These are phyloP conservation scores for Scalesia atractyloides DNA, from an alignment of 129 eudicot species.

Conservation along the genomic window DNA sequence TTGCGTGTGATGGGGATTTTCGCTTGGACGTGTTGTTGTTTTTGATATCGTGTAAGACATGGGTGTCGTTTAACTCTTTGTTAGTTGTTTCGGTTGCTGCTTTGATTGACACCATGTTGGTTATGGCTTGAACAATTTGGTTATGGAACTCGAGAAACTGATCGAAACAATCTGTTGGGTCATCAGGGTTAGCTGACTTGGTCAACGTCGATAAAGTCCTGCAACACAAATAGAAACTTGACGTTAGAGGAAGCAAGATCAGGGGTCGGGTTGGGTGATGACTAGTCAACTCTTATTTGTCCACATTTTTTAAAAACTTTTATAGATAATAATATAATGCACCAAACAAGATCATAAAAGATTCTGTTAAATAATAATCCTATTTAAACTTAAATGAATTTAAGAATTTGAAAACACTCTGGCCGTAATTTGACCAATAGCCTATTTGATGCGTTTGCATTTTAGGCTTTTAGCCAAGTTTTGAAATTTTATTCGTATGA, in stretches of 20 bases:
- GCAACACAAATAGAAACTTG: constrained; percentile 14
- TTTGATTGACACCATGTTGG: constrained; percentile 78
- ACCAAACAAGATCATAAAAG: background rate
- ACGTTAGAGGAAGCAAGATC: constrained; percentile 4
- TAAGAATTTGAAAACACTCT: no score
- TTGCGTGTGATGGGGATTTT: constrained; percentile 49
- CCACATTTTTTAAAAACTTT: background rate
- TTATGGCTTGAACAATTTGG: constrained; percentile 70
- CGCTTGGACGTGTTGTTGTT: constrained; percentile 42
- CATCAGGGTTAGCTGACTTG: constrained; percentile 63
- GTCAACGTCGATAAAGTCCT: constrained; percentile 75
- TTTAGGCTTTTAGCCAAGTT: no score
- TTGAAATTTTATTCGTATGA: no score
- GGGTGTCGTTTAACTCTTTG: constrained; percentile 28
- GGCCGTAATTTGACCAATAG: no score
- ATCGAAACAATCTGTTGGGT: constrained; percentile 70
- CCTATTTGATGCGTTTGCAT: no score
- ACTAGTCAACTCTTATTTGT: background rate
- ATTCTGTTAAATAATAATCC: no score
- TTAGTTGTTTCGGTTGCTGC: constrained; percentile 62
- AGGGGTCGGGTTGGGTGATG: background rate
- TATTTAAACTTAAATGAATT: no score
- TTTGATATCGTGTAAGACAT: constrained; percentile 40
- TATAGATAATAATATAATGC: background rate
- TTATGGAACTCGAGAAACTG: constrained; percentile 82